Base-by-base conservation (phyloP, 2,329 filamentous ascomycete genomes). In the Fusarium cicatricum region DNA sequence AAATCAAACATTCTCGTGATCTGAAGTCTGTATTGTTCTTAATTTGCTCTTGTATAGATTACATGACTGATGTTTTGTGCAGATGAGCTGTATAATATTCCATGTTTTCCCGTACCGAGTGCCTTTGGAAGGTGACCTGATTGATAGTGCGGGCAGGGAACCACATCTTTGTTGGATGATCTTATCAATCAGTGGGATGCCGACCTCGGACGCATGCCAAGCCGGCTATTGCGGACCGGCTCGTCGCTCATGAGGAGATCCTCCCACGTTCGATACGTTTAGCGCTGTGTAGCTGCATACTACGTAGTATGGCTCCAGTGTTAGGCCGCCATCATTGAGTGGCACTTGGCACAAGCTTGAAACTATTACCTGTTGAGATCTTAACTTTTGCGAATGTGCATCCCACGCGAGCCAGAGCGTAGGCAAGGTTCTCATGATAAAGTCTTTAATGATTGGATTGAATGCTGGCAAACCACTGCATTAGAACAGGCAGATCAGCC, bases 171-270 rank as follows among this genome's bases (percentile, higher is more conserved):
- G 36, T 14, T 36, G 8, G 4, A 15, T 40, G 38, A 58, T 53
- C 56, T 59, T 59, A 59, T 59, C 56, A 59, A 59, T 59, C 56
- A 59, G 48, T 37, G 28, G 32, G 46, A 29, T 37, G 36, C 56
- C 55, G 49, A 59, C 55, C 28, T 54, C 55, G 42, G 55, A 59
- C 29, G 19, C 3, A 38, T 32, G 56, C 56, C 48, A 58, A 59
- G 56, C 42, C 56, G 48, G 56, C 12, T 55, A 59, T 49, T 15
- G 26, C 56, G 56, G 56, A 38, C 16, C 34, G 11, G 10, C 33
- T 23, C 14, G 5, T 41, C 19, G 0, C 14, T 26, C 8, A 59
- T 59, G 48, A 46, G 21, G 23, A 34, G 43, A 46, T 37, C 32
- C 36, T 21, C 32, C 33, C 15, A 26, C 23, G 5, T 45, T 45